Conservation (phyloP, 2,329 filamentous ascomycete genomes). For the Sclerotinia trifoliorum region DNA sequence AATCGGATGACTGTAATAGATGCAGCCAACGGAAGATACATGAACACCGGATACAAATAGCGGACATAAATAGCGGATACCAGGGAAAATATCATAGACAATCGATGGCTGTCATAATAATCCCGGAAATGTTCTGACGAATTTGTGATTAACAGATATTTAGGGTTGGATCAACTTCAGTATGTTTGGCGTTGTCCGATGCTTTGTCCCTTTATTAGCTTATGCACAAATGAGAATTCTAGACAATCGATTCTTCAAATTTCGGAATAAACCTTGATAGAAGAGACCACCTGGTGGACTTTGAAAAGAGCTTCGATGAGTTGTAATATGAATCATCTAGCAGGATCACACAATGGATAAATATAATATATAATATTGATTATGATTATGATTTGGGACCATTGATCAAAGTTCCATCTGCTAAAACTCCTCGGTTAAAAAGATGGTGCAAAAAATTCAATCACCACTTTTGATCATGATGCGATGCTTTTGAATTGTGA, state of each 20-base stretch:
- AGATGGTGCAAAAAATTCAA: constrained; percentile 10
- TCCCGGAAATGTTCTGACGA: not conserved
- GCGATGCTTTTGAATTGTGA: not conserved
- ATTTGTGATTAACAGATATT: not conserved
- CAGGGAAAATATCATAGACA: not conserved
- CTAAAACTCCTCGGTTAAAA: constrained; percentile 15
- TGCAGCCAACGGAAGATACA: not conserved
- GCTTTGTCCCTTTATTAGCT: too few species aligned
- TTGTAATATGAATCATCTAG: too few species aligned
- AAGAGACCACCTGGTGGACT: too few species aligned
- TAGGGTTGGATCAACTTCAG: too few species aligned
- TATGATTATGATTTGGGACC: too few species aligned
- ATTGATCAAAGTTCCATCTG: not conserved
- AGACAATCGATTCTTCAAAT: not conserved
- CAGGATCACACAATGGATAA: not conserved
- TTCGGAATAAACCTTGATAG: too few species aligned
- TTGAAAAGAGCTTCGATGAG: too few species aligned
- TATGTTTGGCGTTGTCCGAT: too few species aligned
- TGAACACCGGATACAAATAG: not conserved
- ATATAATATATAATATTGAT: not conserved
- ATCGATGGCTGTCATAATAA: not conserved
- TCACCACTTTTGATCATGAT: not conserved
- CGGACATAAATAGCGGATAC: not conserved
- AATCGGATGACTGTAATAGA: not conserved
- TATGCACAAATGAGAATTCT: too few species aligned